A percentile compares a stretch with the other conserved stretches of the same genome.
Conservation (phyloP, 163 green algal genomes). For the Chlorella variabilis region DNA sequence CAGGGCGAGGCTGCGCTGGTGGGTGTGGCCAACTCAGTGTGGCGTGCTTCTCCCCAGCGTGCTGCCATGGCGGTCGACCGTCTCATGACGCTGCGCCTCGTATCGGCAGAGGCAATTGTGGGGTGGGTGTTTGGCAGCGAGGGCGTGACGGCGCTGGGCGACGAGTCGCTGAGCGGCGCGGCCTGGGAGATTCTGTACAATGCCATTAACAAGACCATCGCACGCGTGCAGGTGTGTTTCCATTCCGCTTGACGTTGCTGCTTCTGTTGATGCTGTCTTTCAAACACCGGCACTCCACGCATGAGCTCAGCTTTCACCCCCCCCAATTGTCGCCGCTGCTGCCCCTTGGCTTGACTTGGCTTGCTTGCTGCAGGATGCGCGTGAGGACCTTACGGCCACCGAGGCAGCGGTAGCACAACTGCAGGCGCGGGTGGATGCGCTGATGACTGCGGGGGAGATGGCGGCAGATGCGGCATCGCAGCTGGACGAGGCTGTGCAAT, state of each 20-base stretch:
- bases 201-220: constrained; percentile 62
- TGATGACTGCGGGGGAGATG: constrained; percentile 30
- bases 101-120: constrained; percentile 55
- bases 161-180: constrained; percentile 39
- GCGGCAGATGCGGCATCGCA: neutral
- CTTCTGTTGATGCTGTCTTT: neutral
- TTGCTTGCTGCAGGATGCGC: constrained; percentile 39
- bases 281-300: no score
- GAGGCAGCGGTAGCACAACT: neutral
- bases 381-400: constrained; percentile 30
- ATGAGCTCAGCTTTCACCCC: neutral
- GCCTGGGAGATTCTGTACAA: constrained; percentile 71
- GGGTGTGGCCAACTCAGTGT: constrained; percentile 44
- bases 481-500: constrained; percentile 4
- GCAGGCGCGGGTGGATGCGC: constrained; percentile 25
- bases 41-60: constrained; percentile 52
- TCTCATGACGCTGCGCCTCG: constrained; percentile 72
- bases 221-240: constrained; percentile 45
- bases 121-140: constrained; percentile 51
- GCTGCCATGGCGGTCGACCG: constrained; percentile 74
- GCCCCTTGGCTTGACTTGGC: no score
- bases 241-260: neutral
- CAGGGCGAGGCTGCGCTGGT: constrained; percentile 54
- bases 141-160: constrained; percentile 34
- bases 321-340: neutral